phyloP scores from a whole-genome alignment of 2,329 filamentous ascomycete genomes.

The Pyrenochaeta sp. region DNA sequence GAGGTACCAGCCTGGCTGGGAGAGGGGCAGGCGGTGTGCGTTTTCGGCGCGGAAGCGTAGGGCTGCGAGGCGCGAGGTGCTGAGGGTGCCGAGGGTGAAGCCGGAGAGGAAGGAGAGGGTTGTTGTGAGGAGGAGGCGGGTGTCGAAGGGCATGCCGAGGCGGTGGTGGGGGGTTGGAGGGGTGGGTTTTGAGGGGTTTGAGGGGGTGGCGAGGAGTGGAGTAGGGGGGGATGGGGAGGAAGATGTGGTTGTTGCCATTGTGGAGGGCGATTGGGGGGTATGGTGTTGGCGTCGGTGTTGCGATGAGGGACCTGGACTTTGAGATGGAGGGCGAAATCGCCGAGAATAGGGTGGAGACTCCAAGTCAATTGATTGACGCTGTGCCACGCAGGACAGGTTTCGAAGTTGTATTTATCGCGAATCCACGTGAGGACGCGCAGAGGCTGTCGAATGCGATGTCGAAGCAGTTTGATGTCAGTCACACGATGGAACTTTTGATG shows the following conservation, averaged over 20 bases:
- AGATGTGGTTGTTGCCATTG: constrained; percentile 8
- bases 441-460: constrained; percentile 1
- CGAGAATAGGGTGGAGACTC: too few relatives aligned
- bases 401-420: too few relatives aligned
- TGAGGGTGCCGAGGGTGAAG: constrained; percentile 71
- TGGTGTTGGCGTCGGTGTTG: constrained; percentile 1
- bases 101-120: constrained; percentile 72
- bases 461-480: too few relatives aligned
- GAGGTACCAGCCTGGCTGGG: constrained; percentile 90
- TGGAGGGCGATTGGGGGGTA: too few relatives aligned
- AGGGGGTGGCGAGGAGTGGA: constrained; percentile 6
- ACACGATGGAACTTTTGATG: constrained; percentile 14
- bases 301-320: constrained; percentile 7
- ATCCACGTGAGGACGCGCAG: too few relatives aligned
- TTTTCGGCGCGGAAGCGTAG: constrained; percentile 94
- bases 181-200: constrained; percentile 1
- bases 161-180: constrained; percentile 37
- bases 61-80: constrained; percentile 76
- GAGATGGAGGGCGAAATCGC: constrained; percentile 3
- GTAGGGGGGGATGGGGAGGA: neutral
- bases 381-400: too few relatives aligned
- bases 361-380: too few relatives aligned
- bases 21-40: constrained; percentile 86
- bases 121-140: constrained; percentile 72
- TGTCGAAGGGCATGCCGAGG: constrained; percentile 68